A percentile compares a stretch with the other conserved stretches of the same genome.
Conservation (phyloP, 768 basidiomycete species). For the Trametes maxima region DNA sequence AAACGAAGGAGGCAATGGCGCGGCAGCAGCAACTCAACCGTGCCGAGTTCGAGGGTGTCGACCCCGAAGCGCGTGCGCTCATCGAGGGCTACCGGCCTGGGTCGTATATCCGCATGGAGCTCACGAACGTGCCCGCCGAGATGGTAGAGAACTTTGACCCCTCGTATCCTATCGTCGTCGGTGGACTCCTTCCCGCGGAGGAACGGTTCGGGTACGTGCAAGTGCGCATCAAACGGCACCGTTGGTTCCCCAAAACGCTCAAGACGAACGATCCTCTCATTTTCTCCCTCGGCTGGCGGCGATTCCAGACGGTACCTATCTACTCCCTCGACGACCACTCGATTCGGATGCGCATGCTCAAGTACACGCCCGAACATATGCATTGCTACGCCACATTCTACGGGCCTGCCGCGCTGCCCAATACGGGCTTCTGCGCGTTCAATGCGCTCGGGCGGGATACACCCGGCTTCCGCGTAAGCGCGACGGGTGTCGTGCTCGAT, state of each 20-base stretch:
- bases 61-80: constrained; percentile 73
- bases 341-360: constrained; percentile 98
- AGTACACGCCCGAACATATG: constrained; percentile 99
- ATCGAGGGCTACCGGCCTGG: constrained; percentile 93
- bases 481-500: constrained; percentile 94
- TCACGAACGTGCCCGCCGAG: constrained; percentile 83
- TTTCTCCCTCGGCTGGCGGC: constrained; percentile 95
- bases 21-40: constrained; percentile 80
- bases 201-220: constrained; percentile 93
- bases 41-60: constrained; percentile 81
- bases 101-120: constrained; percentile 90
- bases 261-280: constrained; percentile 98
- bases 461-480: constrained; percentile 84
- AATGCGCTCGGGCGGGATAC: constrained; percentile 72
- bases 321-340: constrained; percentile 98
- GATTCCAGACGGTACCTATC: constrained; percentile 93
- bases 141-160: constrained; percentile 94
- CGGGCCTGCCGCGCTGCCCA: constrained; percentile 87
- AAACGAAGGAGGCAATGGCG: constrained; percentile 90
- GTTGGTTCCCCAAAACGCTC: constrained; percentile 88
- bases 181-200: constrained; percentile 87
- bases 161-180: constrained; percentile 85
- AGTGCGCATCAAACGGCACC: constrained; percentile 93
- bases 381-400: constrained; percentile 99
- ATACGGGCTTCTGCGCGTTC: constrained; percentile 98